Evolutionary conservation across 2,329 filamentous ascomycete species (phyloP).

Genomic region (Nothopassalora personata): DNA sequence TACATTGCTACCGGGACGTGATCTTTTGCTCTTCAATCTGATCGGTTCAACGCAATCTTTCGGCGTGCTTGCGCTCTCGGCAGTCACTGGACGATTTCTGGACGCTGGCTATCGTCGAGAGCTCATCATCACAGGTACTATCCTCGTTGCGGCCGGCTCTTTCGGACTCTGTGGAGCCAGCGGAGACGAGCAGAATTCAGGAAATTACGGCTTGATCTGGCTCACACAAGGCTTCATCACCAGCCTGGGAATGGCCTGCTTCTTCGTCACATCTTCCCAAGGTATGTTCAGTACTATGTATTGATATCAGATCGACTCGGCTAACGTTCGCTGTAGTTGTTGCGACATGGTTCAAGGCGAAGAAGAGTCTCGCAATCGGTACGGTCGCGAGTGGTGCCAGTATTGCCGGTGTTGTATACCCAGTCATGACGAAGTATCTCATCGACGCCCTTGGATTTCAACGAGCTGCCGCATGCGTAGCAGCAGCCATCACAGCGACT

Average conservation of each 20-base stretch:
- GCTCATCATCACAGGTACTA: slow-evolving; percentile 39
- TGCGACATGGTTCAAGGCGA: slow-evolving; percentile 46
- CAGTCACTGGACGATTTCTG: slow-evolving; percentile 44
- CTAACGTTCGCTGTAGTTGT: slow-evolving; percentile 34
- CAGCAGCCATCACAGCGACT: slow-evolving; percentile 38
- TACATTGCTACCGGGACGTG: slow-evolving; percentile 37
- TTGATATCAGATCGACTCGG: not conserved
- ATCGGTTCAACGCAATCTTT: slow-evolving; percentile 47
- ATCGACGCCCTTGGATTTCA: slow-evolving; percentile 42
- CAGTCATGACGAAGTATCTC: slow-evolving; percentile 43
- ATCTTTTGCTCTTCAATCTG: slow-evolving; percentile 42
- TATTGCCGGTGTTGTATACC: slow-evolving; percentile 40
- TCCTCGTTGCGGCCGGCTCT: slow-evolving; percentile 41
- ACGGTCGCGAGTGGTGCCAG: slow-evolving; percentile 49
- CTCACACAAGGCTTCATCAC: slow-evolving; percentile 44
- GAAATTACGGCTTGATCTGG: slow-evolving; percentile 42
- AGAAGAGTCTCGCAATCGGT: slow-evolving; percentile 45
- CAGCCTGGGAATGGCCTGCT: slow-evolving; percentile 49
- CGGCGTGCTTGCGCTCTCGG: slow-evolving; percentile 43
- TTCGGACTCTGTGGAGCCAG: slow-evolving; percentile 42
- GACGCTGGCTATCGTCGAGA: slow-evolving; percentile 42
- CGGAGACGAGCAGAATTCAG: slow-evolving; percentile 34
- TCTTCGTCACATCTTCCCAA: slow-evolving; percentile 48
- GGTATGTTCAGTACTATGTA: slow-evolving; percentile 29
- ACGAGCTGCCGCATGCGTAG: slow-evolving; percentile 39